Evolutionary conservation across 1,139 yeast species (phyloP), one percentile per base, ranked within the genome.

Genomic region (Wickerhamiella infanticola): DNA sequence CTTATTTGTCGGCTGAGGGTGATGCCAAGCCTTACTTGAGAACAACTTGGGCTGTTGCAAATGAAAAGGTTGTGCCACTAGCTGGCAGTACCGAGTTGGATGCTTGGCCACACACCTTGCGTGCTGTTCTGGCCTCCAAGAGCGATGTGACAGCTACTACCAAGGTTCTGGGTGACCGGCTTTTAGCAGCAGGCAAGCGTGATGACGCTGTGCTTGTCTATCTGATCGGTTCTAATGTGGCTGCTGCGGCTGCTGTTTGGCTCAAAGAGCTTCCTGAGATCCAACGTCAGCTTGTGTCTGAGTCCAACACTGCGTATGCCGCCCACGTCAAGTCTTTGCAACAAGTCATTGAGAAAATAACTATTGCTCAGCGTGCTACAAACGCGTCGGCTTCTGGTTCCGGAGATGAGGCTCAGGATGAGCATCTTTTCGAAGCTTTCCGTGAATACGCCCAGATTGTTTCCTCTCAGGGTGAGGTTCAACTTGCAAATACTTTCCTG

Each of bases 51-150:
- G 75, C 80, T 48, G 73, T 78, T 18, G 68, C 74, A 31, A 47
- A 46, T 31, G 70, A 70, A 44, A 70, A 79, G 53, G 72, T 83
- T 24, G 65, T 73, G 35, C 97, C 90, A 61, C 64, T 90, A 52
- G 93, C 85, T 36, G 72, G 74, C 35, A 79, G 88, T 58, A 83
- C 85, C 26, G 81, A 82, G 57, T 78, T 86, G 41, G 58, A 70
- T 5, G 78, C 83, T 54, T 93, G 98, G 98, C 80, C 76, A 57
- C 80, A 79, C 46, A 77, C 83, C 54, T 83, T 90, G n/a, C 69
- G 73, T 37, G 73, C 86, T 27, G 64, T 77, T 46, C 73, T 83
- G 4, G 80, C 75, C 57, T 64, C 77, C 45, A 55, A 63, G 1
- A 72, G 72, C 50, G 70, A 66, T 29, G 57, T 55, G 18, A 60